Evolutionary conservation across 441 rosid genomes (phyloP), one percentile per base, ranked within the genome.

Genomic region (Gossypium gossypioides): DNA sequence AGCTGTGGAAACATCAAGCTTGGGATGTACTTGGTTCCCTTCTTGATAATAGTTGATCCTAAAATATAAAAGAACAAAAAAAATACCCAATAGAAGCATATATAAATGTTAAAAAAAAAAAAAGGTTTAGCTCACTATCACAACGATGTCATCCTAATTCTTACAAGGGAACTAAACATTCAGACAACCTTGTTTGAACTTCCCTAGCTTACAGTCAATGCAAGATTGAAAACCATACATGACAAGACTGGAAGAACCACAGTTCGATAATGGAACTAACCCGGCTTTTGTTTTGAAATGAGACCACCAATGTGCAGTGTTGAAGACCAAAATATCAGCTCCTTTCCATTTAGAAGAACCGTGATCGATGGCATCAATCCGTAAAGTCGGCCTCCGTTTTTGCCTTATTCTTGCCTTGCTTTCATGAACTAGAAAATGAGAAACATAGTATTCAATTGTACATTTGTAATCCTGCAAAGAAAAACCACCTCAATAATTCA

Each of bases 251-350:
- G 50, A 60, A 32, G 16, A 12, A 27, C 51, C 51, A 16, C 15
- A 48, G 64, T 32, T 54, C 18, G 22, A 54, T 32, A 58, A 46
- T 37, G 71, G 65, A n/a, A 79, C 91, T 79, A 44, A 94, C 98
- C 98, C 97, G 3, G 96, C 84, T 83, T 89, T 89, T 51, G 98
- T 94, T 78, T 94, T 94, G 85, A 77, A 83, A 78, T 94, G 98
- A 50, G 96, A 84, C 98, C 98, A 94, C 98, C 98, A 94, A 80
- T 91, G 97, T 32, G 96, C 98, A 57, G 97, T 83, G 84, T 94
- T 94, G 81, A 94, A 91, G 72, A 94, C 82, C 69, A 94, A 75
- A 68, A 94, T 78, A 84, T 90, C 92, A 73, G 97, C 97, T 74
- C 96, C 92, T 82, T 81, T 87, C 98, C 97, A 94, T 85, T 84